phyloP scores from a whole-genome alignment of 345 rosid species.

The Streptanthus diversifolius region DNA sequence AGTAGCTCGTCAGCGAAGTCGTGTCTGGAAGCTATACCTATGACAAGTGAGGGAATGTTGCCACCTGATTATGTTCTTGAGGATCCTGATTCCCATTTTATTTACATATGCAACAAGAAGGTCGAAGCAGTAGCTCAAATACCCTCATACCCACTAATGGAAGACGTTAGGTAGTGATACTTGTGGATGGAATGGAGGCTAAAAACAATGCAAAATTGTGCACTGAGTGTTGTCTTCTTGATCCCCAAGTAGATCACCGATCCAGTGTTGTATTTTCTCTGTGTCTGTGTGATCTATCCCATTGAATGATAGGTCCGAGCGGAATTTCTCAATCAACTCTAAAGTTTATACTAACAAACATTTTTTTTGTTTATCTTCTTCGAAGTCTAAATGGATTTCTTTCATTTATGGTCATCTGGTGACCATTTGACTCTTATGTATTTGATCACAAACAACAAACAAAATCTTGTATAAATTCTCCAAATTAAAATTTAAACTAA shows the following conservation, averaged over 20 bases:
- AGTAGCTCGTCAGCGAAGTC: slow-evolving; percentile 46
- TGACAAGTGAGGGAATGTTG: slow-evolving; percentile 63
- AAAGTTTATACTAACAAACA: neutral
- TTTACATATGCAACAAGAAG: slow-evolving; percentile 68
- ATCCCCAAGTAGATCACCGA: neutral
- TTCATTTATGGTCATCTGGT: neutral
- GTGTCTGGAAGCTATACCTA: slow-evolving; percentile 57
- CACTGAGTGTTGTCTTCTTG: neutral
- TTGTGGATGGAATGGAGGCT: slow-evolving; percentile 2
- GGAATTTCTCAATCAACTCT: neutral
- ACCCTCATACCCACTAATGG: slow-evolving; percentile 43
- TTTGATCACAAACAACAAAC: neutral
- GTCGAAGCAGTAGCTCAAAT: slow-evolving; percentile 36
- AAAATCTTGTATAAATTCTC: neutral
- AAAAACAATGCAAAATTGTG: neutral
- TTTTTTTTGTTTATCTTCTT: neutral
- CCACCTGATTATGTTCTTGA: slow-evolving; percentile 64
- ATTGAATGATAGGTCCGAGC: slow-evolving; percentile 9
- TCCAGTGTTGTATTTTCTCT: slow-evolving; percentile 11
- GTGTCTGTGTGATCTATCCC: slow-evolving; percentile 17
- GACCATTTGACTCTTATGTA: neutral
- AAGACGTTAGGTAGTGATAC: slow-evolving; percentile 29
- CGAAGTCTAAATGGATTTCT: neutral
- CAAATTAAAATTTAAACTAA: neutral
- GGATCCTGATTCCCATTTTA: slow-evolving; percentile 92